These are phyloP conservation scores for Sphagnum tenellum DNA, from an alignment of 225 moss, liverwort and hornwort species.

Conservation along the genomic window DNA sequence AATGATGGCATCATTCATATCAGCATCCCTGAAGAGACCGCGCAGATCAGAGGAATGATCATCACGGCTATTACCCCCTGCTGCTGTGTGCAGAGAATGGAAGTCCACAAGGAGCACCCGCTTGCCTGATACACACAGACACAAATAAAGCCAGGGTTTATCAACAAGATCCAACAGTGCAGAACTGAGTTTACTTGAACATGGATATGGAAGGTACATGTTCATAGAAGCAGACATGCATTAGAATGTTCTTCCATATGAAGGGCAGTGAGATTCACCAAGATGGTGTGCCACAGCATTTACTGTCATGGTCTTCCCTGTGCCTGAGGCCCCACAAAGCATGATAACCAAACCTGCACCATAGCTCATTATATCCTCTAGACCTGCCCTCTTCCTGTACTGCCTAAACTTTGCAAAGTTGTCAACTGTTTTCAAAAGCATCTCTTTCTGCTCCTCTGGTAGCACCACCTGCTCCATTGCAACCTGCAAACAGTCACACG, in stretches of 20 bases:
- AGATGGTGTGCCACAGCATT: slow-evolving; percentile 63
- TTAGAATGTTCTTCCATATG: neutral
- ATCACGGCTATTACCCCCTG: slow-evolving; percentile 32
- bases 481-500: slow-evolving; percentile 17
- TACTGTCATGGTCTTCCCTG: slow-evolving; percentile 63
- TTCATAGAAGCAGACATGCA: neutral
- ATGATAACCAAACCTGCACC: slow-evolving; percentile 57
- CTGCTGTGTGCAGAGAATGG: slow-evolving; percentile 44
- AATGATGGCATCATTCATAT: slow-evolving; percentile 63
- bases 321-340: slow-evolving; percentile 54
- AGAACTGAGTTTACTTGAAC: too few relatives aligned
- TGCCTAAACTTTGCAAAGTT: slow-evolving; percentile 53
- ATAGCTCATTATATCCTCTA: slow-evolving; percentile 58
- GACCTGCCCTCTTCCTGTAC: slow-evolving; percentile 50
- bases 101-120: slow-evolving; percentile 57
- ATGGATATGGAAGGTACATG: too few relatives aligned
- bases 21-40: slow-evolving; percentile 54
- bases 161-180: too few relatives aligned
- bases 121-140: slow-evolving; percentile 26
- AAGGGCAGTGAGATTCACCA: slow-evolving; percentile 12
- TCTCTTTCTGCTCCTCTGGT: slow-evolving; percentile 51
- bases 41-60: slow-evolving; percentile 51
- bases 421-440: slow-evolving; percentile 53
- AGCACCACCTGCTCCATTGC: slow-evolving; percentile 56
- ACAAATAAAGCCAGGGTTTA: too few relatives aligned